A percentile compares a stretch with the other conserved stretches of the same genome.
phyloP scores from a whole-genome alignment of 139 green algal genomes.

The Coccomyxa sp. region DNA sequence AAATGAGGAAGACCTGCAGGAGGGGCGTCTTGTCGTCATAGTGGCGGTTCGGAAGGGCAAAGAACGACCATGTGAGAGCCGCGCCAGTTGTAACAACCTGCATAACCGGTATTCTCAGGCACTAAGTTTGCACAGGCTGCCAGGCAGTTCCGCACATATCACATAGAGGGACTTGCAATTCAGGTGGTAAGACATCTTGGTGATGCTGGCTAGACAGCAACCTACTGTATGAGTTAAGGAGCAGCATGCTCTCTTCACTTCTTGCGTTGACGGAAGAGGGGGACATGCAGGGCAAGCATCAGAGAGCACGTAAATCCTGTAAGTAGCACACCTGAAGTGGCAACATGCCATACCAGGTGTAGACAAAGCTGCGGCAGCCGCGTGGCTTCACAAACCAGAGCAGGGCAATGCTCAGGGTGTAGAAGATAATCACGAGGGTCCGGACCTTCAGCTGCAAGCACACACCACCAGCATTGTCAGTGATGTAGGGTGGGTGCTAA shows the following conservation, averaged over 20 bases:
- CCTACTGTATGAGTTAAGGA: too few relatives aligned
- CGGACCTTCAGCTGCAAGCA: not conserved
- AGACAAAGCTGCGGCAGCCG: not conserved
- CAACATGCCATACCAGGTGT: not conserved
- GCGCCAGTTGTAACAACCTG: not conserved
- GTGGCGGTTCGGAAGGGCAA: not conserved
- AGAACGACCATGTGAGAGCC: not conserved
- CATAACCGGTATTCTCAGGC: not conserved
- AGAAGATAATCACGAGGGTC: not conserved
- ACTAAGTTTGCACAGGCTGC: not conserved
- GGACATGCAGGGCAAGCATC: not conserved
- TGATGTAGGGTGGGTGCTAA: not conserved
- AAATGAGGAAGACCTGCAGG: constrained; percentile 4
- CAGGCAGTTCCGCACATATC: not conserved
- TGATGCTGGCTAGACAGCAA: not conserved
- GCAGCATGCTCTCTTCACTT: too few relatives aligned
- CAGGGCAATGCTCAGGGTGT: not conserved
- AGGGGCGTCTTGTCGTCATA: not conserved
- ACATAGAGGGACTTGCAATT: too few relatives aligned
- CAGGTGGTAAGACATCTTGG: not conserved
- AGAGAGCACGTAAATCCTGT: not conserved
- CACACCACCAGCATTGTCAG: not conserved
- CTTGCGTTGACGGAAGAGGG: too few relatives aligned
- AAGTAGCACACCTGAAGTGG: not conserved
- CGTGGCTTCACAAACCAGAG: not conserved